Conservation (phyloP, 768 basidiomycete genomes). For the Lactifluus volemus region DNA sequence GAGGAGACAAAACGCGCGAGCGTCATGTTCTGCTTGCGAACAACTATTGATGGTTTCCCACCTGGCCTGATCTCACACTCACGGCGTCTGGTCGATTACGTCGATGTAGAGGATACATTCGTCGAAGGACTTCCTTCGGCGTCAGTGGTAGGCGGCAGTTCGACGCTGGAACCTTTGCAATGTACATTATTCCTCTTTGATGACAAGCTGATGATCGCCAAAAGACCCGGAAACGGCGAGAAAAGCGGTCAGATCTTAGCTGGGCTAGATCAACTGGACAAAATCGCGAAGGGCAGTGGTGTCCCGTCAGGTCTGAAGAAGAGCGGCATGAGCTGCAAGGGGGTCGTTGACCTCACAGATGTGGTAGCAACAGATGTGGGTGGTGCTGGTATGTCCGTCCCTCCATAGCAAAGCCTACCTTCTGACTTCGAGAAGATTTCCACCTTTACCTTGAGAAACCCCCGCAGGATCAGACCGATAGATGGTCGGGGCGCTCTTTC, state of each 20-base stretch:
- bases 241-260: constrained; percentile 62
- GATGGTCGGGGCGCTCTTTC: constrained; percentile 84
- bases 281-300: constrained; percentile 50
- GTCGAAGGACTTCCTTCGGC: constrained; percentile 44
- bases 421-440: constrained; percentile 46
- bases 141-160: constrained; percentile 31
- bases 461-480: constrained; percentile 72
- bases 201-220: constrained; percentile 87
- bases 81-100: constrained; percentile 81
- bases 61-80: constrained; percentile 83
- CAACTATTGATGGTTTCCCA: constrained; percentile 87
- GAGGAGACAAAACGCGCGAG: constrained; percentile 86
- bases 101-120: constrained; percentile 83
- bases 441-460: constrained; percentile 79
- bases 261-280: constrained; percentile 75
- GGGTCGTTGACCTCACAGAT: constrained; percentile 76
- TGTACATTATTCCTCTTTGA: constrained; percentile 91
- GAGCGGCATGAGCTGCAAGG: constrained; percentile 77
- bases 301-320: constrained; percentile 62
- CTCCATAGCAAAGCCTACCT: background rate
- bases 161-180: constrained; percentile 45
- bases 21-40: constrained; percentile 75
- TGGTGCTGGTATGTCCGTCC: constrained; percentile 55
- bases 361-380: constrained; percentile 78
- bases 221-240: constrained; percentile 70